Base-by-base conservation (phyloP, 1,284 basidiomycete species). In the Porodaedalea pini region DNA sequence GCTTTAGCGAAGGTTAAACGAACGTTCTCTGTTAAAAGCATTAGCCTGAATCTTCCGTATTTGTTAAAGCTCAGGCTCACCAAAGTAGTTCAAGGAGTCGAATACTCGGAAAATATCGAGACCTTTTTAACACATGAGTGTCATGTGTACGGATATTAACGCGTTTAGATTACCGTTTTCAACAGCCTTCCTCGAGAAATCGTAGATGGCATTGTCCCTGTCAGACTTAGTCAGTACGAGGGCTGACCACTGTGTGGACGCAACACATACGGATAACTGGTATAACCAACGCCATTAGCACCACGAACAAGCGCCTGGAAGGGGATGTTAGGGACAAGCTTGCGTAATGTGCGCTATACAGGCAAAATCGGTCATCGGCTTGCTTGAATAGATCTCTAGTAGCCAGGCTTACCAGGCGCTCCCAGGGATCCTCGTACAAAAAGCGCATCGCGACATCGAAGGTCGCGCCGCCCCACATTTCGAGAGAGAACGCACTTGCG, bases 361-460 rank as follows among this genome's bases (percentile, higher is more conserved):
- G 45, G 45, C 50, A 31, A 36, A n/a, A 36, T 11, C 31, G 29
- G 49, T n/a, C 40, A 50, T 27, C 43, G 36, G 23, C 29, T 10
- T 39, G 23, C 36, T 34, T 44, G 51, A 11, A 23, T 8, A 45
- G 45, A 34, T 31, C 15, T 50, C 48, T 47, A 39, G 45, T 23
- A 27, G 60, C 8, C 34, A 77, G n/a, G n/a, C 83, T 48, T 63
- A 91, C 90, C 76, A 99, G 78, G 67, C 97, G 86, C 73, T 98
- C 96, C 97, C 97, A 99, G 67, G 97, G 97, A 75, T 99, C 97
- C 74, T 99, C 97, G 73, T 99, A 98, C 70, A 99, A 78, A 90
- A 99, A 99, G 57, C 96, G 88, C 96, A 99, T 98, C 32, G 97
- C 91, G 50, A 99, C 97, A 73, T 99, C 97, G 70, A 99, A 99